Evolutionary conservation across 345 rosid species (phyloP).

Genomic region (Eutrema heterophyllum): DNA sequence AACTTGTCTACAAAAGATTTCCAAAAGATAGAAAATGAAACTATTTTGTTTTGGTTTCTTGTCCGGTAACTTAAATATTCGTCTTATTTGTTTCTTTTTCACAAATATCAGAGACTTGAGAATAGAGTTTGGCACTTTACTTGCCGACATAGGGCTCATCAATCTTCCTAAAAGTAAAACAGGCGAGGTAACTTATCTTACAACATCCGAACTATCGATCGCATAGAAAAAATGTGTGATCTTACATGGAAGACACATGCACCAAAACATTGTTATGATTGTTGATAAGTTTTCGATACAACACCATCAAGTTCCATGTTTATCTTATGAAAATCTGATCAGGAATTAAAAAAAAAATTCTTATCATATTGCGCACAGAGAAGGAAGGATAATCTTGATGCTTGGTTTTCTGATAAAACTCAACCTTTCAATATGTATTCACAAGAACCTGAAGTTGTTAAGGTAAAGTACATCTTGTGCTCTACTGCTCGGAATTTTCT

Average conservation of each 20-base stretch:
- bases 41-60: neutral
- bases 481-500: too few relatives aligned
- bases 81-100: conserved; percentile 20
- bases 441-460: conserved; percentile 57
- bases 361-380: conserved; percentile 40
- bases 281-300: neutral
- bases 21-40: neutral
- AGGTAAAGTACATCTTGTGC: conserved; percentile 41
- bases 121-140: conserved; percentile 72
- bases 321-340: neutral
- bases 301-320: neutral
- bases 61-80: too few relatives aligned
- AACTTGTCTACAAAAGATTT: neutral
- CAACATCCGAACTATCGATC: neutral
- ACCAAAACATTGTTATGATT: neutral
- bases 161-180: conserved; percentile 45
- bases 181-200: conserved; percentile 45
- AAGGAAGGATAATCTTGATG: conserved; percentile 60
- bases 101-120: conserved; percentile 65
- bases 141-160: conserved; percentile 82
- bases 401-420: conserved; percentile 67
- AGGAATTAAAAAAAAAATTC: neutral
- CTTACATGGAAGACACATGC: neutral
- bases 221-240: neutral
- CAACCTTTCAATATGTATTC: conserved; percentile 75